Evolutionary conservation across 2,329 filamentous ascomycete genomes (phyloP).

Genomic region (Dactylellina drechsleri): DNA sequence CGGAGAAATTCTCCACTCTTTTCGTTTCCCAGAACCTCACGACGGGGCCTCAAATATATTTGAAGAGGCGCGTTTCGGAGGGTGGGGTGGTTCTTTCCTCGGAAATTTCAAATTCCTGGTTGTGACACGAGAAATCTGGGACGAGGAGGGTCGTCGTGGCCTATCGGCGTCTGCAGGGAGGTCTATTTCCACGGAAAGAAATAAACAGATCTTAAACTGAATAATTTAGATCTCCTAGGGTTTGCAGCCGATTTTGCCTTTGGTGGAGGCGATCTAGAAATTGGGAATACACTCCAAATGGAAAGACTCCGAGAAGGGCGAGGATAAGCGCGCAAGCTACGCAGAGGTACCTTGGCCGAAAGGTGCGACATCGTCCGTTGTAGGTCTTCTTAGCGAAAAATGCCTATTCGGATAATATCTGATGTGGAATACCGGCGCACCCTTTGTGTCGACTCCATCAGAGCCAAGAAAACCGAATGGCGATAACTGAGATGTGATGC

Average conservation of each 20-base stretch:
- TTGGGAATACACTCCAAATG: neutral
- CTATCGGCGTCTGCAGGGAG: conserved; percentile 13
- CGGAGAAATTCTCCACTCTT: conserved; percentile 52
- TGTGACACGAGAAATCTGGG: conserved; percentile 18
- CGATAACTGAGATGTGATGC: neutral
- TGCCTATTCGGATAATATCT: conserved; percentile 12
- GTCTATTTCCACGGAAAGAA: conserved; percentile 33
- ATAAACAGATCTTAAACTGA: conserved; percentile 14
- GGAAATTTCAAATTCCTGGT: conserved; percentile 24
- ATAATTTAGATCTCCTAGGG: conserved; percentile 22
- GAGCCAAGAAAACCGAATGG: too few species aligned
- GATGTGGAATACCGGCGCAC: neutral
- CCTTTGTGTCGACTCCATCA: too few species aligned
- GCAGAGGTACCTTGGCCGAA: neutral
- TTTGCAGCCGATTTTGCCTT: conserved; percentile 11
- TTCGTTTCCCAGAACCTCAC: conserved; percentile 11
- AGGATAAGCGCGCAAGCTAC: neutral
- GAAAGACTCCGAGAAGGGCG: neutral
- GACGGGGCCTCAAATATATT: conserved; percentile 2
- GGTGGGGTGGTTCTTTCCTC: conserved; percentile 41
- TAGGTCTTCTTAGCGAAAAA: conserved; percentile 17
- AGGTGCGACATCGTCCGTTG: conserved; percentile 7
- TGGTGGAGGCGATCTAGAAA: conserved; percentile 4
- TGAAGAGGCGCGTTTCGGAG: conserved; percentile 16
- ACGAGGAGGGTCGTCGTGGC: conserved; percentile 11